Evolutionary conservation across 768 basidiomycete species (phyloP).

Genomic region (Termitomyces sp.): DNA sequence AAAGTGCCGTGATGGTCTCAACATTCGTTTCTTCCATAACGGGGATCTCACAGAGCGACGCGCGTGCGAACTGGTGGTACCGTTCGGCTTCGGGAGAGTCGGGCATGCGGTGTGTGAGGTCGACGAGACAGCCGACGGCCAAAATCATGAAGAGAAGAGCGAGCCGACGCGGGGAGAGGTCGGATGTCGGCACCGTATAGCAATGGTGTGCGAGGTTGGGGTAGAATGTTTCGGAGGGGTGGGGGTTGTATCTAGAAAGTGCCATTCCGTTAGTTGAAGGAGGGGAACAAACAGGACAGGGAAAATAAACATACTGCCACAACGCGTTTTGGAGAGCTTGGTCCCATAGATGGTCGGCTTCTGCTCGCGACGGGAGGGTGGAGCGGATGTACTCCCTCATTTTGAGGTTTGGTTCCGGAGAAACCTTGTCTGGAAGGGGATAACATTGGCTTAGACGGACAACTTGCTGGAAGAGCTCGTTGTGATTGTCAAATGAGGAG

Average conservation of each 20-base stretch:
- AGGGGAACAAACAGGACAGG: neutral
- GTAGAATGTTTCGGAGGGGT: constrained; percentile 58
- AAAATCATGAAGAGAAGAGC: constrained; percentile 66
- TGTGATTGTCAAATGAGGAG: constrained; percentile 16
- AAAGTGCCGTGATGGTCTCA: constrained; percentile 52
- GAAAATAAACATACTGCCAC: constrained; percentile 48
- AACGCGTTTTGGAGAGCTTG: constrained; percentile 59
- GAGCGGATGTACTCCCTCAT: constrained; percentile 51
- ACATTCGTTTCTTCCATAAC: constrained; percentile 66
- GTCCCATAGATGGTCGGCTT: constrained; percentile 57
- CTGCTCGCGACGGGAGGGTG: constrained; percentile 48
- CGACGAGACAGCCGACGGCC: constrained; percentile 63
- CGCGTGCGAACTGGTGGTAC: constrained; percentile 56
- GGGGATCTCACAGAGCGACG: constrained; percentile 52
- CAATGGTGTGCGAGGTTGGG: constrained; percentile 62
- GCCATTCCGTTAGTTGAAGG: neutral
- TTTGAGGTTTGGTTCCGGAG: constrained; percentile 45
- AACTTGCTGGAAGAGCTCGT: constrained; percentile 34
- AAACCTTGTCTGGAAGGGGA: constrained; percentile 41
- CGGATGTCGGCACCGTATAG: constrained; percentile 45
- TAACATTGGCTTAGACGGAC: constrained; percentile 51
- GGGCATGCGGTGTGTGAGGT: constrained; percentile 38
- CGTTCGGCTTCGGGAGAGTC: constrained; percentile 51
- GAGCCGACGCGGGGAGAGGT: constrained; percentile 56
- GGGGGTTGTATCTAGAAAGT: constrained; percentile 52